These are phyloP conservation scores for Spergularia marina DNA, from an alignment of 148 eudicot genomes.

Conservation along the genomic window DNA sequence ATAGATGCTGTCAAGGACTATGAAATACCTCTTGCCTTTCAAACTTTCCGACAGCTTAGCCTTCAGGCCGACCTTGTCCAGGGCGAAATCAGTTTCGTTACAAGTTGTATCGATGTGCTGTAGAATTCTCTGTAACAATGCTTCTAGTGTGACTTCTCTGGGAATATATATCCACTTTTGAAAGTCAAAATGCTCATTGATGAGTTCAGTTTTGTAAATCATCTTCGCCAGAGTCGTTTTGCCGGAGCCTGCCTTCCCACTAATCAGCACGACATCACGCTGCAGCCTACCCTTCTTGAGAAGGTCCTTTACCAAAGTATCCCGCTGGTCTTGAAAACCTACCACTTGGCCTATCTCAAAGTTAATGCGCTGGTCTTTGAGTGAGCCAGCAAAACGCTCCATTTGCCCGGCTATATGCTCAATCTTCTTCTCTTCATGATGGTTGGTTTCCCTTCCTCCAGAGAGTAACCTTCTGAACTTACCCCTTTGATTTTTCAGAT, in stretches of 20 bases:
- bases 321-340: not conserved
- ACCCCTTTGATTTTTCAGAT: conserved; percentile 16
- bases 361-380: not conserved
- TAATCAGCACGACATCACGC: conserved; percentile 13
- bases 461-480: conserved; percentile 11
- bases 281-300: not conserved
- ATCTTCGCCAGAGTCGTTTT: conserved; percentile 25
- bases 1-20: conserved; percentile 16
- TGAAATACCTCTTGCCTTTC: conserved; percentile 16
- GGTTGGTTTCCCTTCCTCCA: not conserved
- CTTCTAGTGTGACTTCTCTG: not conserved
- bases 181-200: conserved; percentile 10
- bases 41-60: not conserved
- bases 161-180: conserved; percentile 19
- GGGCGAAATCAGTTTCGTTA: not conserved
- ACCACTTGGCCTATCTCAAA: not conserved
- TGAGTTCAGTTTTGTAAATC: not conserved
- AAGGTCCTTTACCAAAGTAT: not conserved
- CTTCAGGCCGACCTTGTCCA: not conserved
- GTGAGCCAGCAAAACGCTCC: not conserved
- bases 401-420: not conserved
- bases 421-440: conserved; percentile 4
- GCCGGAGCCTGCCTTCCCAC: conserved; percentile 23
- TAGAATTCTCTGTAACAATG: not conserved
- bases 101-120: not conserved